phyloP scores from a whole-genome alignment of 108 stramenopile genomes.

The Parietichytrium sp. region DNA sequence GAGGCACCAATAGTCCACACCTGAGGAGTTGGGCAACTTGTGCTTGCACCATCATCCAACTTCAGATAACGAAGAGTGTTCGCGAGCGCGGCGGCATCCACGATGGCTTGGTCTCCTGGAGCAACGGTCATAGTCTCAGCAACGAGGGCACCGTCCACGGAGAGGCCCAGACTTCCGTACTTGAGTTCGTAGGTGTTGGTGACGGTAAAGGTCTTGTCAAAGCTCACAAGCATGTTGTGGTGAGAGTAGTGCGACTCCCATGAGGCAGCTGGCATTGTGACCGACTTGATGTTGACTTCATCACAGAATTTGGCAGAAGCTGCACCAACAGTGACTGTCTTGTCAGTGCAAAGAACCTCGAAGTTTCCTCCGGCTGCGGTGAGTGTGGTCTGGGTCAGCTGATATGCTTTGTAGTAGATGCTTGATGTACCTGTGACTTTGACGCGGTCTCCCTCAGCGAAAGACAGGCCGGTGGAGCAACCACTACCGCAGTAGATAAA shows the following conservation, averaged over 20 bases:
- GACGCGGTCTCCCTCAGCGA: not conserved
- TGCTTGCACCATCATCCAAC: not conserved
- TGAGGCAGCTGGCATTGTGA: not conserved
- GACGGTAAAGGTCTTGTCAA: not conserved
- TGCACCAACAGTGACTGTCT: not conserved
- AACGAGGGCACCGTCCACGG: not conserved
- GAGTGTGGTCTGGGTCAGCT: constrained; percentile 1
- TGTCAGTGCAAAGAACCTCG: not conserved
- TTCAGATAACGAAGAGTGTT: not conserved
- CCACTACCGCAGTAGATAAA: not conserved
- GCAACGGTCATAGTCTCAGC: not conserved
- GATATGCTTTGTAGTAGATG: no score
- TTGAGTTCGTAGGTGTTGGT: not conserved
- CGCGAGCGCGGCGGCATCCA: not conserved
- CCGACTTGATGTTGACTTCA: not conserved
- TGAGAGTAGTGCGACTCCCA: not conserved
- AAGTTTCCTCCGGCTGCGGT: not conserved
- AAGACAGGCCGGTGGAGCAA: not conserved
- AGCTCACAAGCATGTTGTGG: not conserved
- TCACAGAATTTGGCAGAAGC: not conserved
- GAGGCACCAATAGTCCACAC: not conserved
- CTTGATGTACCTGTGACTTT: no score
- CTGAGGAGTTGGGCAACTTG: not conserved
- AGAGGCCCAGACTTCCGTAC: constrained; percentile 16
- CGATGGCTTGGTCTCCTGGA: not conserved